phyloP scores from a whole-genome alignment of 768 basidiomycete genomes.

The Dentipellis sp. region DNA sequence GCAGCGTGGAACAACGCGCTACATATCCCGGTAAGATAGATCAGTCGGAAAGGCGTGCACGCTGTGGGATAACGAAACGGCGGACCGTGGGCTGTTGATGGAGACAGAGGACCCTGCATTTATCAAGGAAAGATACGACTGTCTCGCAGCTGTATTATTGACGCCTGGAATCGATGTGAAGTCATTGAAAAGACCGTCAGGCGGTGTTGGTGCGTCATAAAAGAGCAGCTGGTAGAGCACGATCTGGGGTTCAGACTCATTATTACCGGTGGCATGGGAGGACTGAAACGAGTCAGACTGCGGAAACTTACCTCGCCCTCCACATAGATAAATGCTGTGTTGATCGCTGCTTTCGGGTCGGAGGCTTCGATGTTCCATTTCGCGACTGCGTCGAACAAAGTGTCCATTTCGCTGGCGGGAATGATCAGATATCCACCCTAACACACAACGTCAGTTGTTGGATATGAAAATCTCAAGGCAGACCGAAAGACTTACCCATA shows the following conservation, averaged over 20 bases:
- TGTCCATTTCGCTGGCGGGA: background rate
- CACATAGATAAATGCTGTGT: background rate
- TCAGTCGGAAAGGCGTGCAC: background rate
- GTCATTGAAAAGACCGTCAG: conserved; percentile 40
- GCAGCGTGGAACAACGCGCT: background rate
- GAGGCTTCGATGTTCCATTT: background rate
- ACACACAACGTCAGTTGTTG: background rate
- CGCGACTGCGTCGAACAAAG: background rate
- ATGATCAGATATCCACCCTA: background rate
- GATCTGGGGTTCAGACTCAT: background rate
- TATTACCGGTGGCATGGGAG: background rate
- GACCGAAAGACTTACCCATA: conserved; percentile 34
- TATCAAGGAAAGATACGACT: conserved; percentile 34
- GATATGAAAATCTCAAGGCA: background rate
- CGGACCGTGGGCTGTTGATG: conserved; percentile 18
- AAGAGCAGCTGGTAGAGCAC: conserved; percentile 37
- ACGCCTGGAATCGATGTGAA: conserved; percentile 36
- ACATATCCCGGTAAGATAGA: background rate
- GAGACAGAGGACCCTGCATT: conserved; percentile 6
- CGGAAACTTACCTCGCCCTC: background rate
- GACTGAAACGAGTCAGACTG: background rate
- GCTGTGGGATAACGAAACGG: background rate
- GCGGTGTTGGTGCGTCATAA: conserved; percentile 46
- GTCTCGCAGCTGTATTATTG: conserved; percentile 28
- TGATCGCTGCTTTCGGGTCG: background rate